phyloP scores from a whole-genome alignment of 306 rosid genomes.

The Oxytropis ochrocephala region DNA sequence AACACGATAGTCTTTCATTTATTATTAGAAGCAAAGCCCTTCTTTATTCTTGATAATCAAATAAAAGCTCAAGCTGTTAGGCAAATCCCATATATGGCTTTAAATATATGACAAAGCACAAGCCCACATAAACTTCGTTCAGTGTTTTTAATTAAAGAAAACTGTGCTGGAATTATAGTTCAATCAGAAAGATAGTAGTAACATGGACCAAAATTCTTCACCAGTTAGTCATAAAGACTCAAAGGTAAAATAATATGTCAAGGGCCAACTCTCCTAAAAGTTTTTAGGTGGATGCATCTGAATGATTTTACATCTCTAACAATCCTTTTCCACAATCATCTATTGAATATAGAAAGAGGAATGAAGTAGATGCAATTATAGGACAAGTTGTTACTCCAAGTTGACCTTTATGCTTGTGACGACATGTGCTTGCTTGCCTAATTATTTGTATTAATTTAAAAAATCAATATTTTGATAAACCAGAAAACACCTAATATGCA shows the following conservation, averaged over 20 bases:
- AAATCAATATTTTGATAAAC: constrained; percentile 7
- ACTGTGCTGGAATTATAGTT: background rate
- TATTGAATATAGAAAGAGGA: background rate
- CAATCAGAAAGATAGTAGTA: background rate
- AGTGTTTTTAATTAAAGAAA: background rate
- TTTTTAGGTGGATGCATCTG: background rate
- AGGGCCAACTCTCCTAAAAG: background rate
- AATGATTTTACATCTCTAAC: background rate
- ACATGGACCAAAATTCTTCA: background rate
- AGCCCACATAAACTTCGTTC: background rate
- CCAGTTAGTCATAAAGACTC: constrained; percentile 1
- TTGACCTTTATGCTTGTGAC: background rate
- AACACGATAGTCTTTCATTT: background rate
- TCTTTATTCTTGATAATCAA: no score
- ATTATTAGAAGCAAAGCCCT: background rate
- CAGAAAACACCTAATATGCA: constrained; percentile 2
- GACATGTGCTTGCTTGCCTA: background rate
- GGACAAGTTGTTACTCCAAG: background rate
- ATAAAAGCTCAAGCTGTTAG: background rate
- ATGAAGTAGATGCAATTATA: background rate
- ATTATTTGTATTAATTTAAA: background rate
- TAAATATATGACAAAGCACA: background rate
- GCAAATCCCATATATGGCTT: background rate
- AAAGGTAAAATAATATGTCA: background rate
- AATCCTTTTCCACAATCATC: constrained; percentile 11